Base-by-base conservation (phyloP, 2,329 filamentous ascomycete species). In the Ophidiomyces ophidiicola region DNA sequence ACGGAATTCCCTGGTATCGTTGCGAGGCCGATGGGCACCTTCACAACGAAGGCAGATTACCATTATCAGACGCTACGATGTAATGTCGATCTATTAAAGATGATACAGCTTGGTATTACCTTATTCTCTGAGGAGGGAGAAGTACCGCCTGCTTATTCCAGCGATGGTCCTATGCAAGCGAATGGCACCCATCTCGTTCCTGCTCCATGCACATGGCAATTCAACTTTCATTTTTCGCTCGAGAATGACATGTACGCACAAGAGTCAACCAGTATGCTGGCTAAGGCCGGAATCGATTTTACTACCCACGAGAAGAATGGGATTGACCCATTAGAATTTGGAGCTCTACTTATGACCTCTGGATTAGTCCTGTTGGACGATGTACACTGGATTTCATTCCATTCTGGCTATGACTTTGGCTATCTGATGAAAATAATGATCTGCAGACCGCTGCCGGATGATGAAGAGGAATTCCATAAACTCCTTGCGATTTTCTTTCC, bases 1-100 rank as follows among this genome's bases (percentile, higher is more conserved):
- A 94, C 90, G 17, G 88, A 96, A 58, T 98, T 98, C 52, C 90
- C 90, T n/a, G 90, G 90, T 42, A 86, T 98, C 38, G 88, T 98
- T 38, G 85, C 88, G 18, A 76, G 90, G 50, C 90, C 90, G 1
- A 96, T 98, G 71, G 90, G 90, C 34, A 78, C 81, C 41, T 98
- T 98, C 60, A 77, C 82, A 44, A 90, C 83, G 43, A 96, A 94
- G 66, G 90, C 86, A 48, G 88, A 94, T 53, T 98, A 98, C 57
- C 90, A 98, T 59, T 98, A 98, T 64, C 90, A 98, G 68, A 96
- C 88, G 44, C 71, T 98, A 32, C 82, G 90, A 45, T 92, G 86
- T 52, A 98, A 98, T 57, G 90, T 98, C 54, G 90, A 98, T 57
- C 77, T 98, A 55, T 75, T 98, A 53, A 94, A 93, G 60, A 87